These are phyloP conservation scores for Neurospora crassa DNA, from an alignment of 2,329 filamentous ascomycete genomes.

Conservation along the genomic window DNA sequence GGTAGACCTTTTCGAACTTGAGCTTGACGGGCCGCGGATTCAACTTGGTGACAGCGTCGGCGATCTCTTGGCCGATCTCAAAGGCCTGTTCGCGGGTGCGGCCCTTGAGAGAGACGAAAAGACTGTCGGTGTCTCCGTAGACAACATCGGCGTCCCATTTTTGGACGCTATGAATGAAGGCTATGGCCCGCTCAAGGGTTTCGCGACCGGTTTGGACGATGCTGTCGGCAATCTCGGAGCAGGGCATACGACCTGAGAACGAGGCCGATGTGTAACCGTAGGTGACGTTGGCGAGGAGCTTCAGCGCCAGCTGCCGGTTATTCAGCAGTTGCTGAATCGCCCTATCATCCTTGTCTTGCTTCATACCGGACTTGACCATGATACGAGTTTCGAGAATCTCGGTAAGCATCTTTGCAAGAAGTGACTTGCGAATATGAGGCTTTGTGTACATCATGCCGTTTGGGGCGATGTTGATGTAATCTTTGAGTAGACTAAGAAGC, in stretches of 20 bases:
- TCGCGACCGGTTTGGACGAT: slow-evolving; percentile 95
- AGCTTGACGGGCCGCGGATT: slow-evolving; percentile 90
- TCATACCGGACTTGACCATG: slow-evolving; percentile 98
- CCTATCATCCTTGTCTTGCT: slow-evolving; percentile 80
- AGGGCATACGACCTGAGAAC: slow-evolving; percentile 96
- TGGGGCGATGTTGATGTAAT: slow-evolving; percentile 83
- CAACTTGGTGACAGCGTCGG: slow-evolving; percentile 73
- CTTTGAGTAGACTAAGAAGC: slow-evolving; percentile 66
- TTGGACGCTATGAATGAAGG: slow-evolving; percentile 78
- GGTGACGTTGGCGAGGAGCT: slow-evolving; percentile 96
- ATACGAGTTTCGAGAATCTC: slow-evolving; percentile 93
- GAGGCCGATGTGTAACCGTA: slow-evolving; percentile 97
- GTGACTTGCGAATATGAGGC: slow-evolving; percentile 73
- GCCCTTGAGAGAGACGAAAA: slow-evolving; percentile 85
- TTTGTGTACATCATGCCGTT: slow-evolving; percentile 97
- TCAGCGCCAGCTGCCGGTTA: slow-evolving; percentile 87
- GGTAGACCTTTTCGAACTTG: slow-evolving; percentile 98
- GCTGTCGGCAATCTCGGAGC: slow-evolving; percentile 93
- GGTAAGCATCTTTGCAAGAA: slow-evolving; percentile 91
- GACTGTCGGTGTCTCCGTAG: slow-evolving; percentile 92
- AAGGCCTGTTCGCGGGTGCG: slow-evolving; percentile 84
- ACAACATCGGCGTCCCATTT: slow-evolving; percentile 94
- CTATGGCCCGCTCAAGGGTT: slow-evolving; percentile 88
- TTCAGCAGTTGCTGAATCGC: slow-evolving; percentile 79
- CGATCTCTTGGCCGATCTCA: slow-evolving; percentile 84